A percentile compares a stretch with the other conserved stretches of the same genome.
Conservation (phyloP, 2,329 filamentous ascomycete genomes). For the Dryadomyces sulphureus region DNA sequence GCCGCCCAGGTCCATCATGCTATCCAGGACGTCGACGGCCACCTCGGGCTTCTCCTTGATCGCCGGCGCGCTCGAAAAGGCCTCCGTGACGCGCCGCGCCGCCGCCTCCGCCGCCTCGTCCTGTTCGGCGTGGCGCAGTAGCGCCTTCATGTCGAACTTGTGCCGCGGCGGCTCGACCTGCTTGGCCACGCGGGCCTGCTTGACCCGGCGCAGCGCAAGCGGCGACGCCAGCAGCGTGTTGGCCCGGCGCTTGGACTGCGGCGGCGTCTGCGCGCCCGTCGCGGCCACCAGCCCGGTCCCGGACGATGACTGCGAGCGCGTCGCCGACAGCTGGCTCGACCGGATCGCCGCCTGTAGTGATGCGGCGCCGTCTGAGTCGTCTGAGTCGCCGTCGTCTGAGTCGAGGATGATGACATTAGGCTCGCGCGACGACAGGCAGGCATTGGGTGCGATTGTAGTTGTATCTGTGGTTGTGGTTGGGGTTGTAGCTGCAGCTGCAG, state of each 20-base stretch:
- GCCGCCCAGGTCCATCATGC: conserved; percentile 11
- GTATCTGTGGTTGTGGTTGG: too few relatives aligned
- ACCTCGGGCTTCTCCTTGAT: too few relatives aligned
- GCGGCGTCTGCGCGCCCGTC: conserved; percentile 2
- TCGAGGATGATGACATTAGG: neutral
- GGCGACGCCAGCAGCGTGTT: conserved; percentile 21
- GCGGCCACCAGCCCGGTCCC: too few relatives aligned
- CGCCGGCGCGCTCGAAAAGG: conserved; percentile 15
- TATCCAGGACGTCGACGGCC: too few relatives aligned
- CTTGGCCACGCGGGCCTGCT: conserved; percentile 4
- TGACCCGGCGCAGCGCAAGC: conserved; percentile 22
- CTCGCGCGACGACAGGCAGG: neutral
- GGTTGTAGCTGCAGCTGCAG: neutral
- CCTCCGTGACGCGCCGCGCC: conserved; percentile 26
- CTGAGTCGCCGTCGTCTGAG: conserved; percentile 1
- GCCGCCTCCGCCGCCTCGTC: conserved; percentile 46
- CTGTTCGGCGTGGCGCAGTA: conserved; percentile 43
- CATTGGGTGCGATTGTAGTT: too few relatives aligned
- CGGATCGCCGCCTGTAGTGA: neutral
- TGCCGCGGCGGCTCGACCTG: conserved; percentile 29
- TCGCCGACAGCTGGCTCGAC: neutral
- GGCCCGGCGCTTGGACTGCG: conserved; percentile 7
- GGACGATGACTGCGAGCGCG: neutral
- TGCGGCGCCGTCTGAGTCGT: neutral
- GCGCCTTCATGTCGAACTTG: conserved; percentile 47